Evolutionary conservation across 2,329 filamentous ascomycete species (phyloP).

Genomic region (Orbilia quercus): DNA sequence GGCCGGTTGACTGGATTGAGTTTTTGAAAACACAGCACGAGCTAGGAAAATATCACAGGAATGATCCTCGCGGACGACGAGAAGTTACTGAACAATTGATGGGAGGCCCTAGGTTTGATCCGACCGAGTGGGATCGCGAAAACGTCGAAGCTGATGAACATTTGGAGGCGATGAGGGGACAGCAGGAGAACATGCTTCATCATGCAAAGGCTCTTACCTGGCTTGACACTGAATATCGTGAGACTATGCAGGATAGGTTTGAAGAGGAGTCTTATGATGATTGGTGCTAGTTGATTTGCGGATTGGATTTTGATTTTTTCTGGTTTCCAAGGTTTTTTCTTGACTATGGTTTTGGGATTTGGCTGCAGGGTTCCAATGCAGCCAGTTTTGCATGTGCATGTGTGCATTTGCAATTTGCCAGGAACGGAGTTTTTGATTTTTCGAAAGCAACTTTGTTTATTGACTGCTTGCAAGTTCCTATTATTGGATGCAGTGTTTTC

Average conservation of each 20-base stretch:
- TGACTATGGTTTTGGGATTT: too few relatives aligned
- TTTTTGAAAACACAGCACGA: constrained; percentile 14
- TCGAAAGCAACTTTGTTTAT: too few relatives aligned
- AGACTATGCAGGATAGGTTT: constrained; percentile 40
- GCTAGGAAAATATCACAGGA: constrained; percentile 6
- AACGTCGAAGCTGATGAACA: constrained; percentile 8
- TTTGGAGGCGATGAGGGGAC: constrained; percentile 29
- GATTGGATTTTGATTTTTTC: neutral
- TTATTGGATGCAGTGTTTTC: too few relatives aligned
- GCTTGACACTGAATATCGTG: constrained; percentile 34
- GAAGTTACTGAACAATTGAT: constrained; percentile 3
- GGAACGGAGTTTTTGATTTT: too few relatives aligned
- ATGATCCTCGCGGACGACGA: constrained; percentile 3
- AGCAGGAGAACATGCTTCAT: constrained; percentile 35
- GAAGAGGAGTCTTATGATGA: constrained; percentile 32
- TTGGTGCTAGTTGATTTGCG: neutral
- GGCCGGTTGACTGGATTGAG: constrained; percentile 14
- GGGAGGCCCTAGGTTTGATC: neutral
- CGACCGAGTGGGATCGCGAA: neutral
- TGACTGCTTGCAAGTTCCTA: too few relatives aligned
- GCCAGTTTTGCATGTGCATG: too few relatives aligned
- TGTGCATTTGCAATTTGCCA: too few relatives aligned
- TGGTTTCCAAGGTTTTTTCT: neutral
- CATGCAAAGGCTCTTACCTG: constrained; percentile 36
- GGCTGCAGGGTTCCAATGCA: too few relatives aligned